Conservation (phyloP, 2,329 filamentous ascomycete species). For the Fusarium coicis region DNA sequence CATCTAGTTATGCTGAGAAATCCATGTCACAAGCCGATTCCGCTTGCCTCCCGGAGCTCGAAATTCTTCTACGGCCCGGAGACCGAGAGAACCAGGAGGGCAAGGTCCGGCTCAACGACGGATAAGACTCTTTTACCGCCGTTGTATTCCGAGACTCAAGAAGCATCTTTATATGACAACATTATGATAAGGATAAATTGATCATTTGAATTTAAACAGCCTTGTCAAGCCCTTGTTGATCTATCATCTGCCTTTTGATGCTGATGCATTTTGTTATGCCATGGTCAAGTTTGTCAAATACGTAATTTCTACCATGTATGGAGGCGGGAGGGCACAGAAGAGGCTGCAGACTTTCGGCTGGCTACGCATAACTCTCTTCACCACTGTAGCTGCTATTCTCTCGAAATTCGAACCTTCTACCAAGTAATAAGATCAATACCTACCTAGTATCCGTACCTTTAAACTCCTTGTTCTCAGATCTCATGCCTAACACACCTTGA, state of each 20-base stretch:
- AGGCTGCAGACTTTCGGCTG: not conserved
- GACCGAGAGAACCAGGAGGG: conserved; percentile 26
- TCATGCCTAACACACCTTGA: not conserved
- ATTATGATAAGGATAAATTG: not conserved
- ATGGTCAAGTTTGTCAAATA: not conserved
- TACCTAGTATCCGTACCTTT: too few species aligned
- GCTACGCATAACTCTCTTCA: not conserved
- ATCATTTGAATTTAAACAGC: rapidly evolving
- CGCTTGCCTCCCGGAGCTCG: conserved; percentile 34
- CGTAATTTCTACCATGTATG: not conserved
- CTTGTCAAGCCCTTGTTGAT: not conserved
- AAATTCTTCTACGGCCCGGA: conserved; percentile 40
- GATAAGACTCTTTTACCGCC: not conserved
- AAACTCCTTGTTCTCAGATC: too few species aligned
- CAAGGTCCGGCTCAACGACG: conserved; percentile 27
- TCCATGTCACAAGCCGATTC: conserved; percentile 36
- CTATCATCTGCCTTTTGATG: not conserved
- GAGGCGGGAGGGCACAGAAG: not conserved
- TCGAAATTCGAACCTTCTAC: too few species aligned
- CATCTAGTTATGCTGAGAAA: conserved; percentile 43
- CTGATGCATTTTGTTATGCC: not conserved
- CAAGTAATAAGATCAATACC: too few species aligned
- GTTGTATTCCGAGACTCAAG: not conserved
- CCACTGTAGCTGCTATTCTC: not conserved
- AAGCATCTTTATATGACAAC: not conserved